Conservation (phyloP, 805 yeast species). For the Ogataea nakhonphanomensis region DNA sequence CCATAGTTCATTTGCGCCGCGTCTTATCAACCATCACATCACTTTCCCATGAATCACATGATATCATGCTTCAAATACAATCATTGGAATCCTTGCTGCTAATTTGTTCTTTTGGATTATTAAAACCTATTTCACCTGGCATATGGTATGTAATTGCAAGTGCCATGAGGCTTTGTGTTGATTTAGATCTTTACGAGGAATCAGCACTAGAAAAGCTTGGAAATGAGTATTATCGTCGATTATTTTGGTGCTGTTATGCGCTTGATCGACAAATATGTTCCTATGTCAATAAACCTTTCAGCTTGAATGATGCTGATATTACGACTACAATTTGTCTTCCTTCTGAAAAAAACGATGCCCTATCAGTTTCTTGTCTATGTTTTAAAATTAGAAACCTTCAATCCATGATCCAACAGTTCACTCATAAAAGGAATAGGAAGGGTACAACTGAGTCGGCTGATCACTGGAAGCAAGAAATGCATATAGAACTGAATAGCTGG, state of each 20-base stretch:
- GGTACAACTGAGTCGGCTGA: not conserved
- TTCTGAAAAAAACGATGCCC: not conserved
- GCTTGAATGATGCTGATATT: slow-evolving; percentile 37
- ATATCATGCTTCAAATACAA: slow-evolving; percentile 27
- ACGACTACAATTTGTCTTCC: slow-evolving; percentile 10
- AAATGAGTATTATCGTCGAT: slow-evolving; percentile 23
- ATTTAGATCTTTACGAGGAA: slow-evolving; percentile 44
- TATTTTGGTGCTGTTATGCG: slow-evolving; percentile 47
- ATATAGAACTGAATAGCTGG: slow-evolving; percentile 17
- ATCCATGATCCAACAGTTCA: slow-evolving; percentile 19
- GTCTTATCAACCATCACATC: slow-evolving; percentile 10
- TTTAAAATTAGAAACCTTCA: slow-evolving; percentile 18
- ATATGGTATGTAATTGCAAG: slow-evolving; percentile 46
- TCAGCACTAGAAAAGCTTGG: slow-evolving; percentile 5
- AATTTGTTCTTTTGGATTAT: slow-evolving; percentile 38
- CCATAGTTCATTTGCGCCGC: slow-evolving; percentile 13
- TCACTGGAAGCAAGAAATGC: slow-evolving; percentile 17
- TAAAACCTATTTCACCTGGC: slow-evolving; percentile 47
- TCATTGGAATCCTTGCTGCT: slow-evolving; percentile 39
- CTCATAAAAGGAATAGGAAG: slow-evolving; percentile 2
- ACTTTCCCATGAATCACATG: not conserved
- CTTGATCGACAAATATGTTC: slow-evolving; percentile 46
- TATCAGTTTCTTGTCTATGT: slow-evolving; percentile 13
- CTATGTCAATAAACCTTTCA: slow-evolving; percentile 44
- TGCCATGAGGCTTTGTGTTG: slow-evolving; percentile 43